phyloP scores from a whole-genome alignment of 768 basidiomycete species.

The Termitomyces titanicus region DNA sequence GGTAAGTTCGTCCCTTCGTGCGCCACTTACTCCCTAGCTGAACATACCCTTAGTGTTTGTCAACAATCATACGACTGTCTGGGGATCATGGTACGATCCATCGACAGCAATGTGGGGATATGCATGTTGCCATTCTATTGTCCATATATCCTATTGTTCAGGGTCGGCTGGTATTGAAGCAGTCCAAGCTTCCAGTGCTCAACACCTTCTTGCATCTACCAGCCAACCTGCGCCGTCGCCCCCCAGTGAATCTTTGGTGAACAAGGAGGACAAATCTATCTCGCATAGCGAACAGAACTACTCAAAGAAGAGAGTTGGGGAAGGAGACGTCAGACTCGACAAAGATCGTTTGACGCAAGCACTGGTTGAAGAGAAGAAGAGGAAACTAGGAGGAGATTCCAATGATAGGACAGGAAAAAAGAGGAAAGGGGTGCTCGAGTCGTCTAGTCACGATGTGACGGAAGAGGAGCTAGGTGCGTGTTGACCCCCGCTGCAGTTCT shows the following conservation, averaged over 20 bases:
- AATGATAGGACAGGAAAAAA: constrained; percentile 60
- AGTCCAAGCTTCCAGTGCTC: constrained; percentile 68
- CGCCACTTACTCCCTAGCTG: neutral
- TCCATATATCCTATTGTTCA: constrained; percentile 89
- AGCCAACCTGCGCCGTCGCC: constrained; percentile 20
- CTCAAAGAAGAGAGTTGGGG: constrained; percentile 76
- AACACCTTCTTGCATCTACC: constrained; percentile 53
- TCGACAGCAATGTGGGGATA: constrained; percentile 83
- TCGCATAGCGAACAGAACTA: constrained; percentile 63
- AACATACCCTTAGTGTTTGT: constrained; percentile 55
- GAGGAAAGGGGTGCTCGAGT: constrained; percentile 44
- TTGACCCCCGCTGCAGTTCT: constrained; percentile 21
- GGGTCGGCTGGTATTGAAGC: constrained; percentile 83
- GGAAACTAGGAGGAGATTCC: constrained; percentile 60
- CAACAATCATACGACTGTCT: constrained; percentile 94
- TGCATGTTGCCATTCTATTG: constrained; percentile 86
- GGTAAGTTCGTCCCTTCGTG: constrained; percentile 45
- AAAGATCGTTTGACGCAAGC: constrained; percentile 66
- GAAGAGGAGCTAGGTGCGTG: constrained; percentile 77
- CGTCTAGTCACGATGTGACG: constrained; percentile 73
- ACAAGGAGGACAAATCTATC: constrained; percentile 21
- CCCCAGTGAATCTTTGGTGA: constrained; percentile 14
- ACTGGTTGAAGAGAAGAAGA: constrained; percentile 75
- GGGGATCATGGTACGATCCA: constrained; percentile 93
- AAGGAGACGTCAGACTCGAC: constrained; percentile 77